Conservation (phyloP, 768 basidiomycete species). For the Serpula lacrymans region DNA sequence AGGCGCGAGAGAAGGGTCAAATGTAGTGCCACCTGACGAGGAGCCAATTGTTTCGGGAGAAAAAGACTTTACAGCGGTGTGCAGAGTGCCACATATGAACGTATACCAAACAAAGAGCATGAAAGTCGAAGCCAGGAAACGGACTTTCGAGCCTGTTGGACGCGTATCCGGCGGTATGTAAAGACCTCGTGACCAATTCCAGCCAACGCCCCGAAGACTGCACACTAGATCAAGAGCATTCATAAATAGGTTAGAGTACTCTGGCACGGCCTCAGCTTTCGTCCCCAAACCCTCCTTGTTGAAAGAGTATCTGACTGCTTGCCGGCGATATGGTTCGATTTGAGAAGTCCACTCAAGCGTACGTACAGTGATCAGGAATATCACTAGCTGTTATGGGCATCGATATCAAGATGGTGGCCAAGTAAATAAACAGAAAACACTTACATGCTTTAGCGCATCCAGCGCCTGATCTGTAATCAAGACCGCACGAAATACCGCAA, state of each 20-base stretch:
- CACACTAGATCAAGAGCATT: conserved; percentile 49
- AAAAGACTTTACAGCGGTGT: conserved; percentile 45
- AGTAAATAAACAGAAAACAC: no score
- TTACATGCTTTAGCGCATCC: not conserved
- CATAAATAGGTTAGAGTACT: not conserved
- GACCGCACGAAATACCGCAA: conserved; percentile 38
- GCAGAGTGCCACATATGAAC: conserved; percentile 42
- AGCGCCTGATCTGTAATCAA: conserved; percentile 7
- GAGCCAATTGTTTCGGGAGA: conserved; percentile 32
- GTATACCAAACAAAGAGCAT: conserved; percentile 31
- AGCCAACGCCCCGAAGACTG: conserved; percentile 57
- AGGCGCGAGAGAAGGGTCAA: conserved; percentile 28
- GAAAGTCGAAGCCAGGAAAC: conserved; percentile 36
- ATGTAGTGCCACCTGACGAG: conserved; percentile 26
- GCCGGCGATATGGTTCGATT: no score
- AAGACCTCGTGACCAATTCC: conserved; percentile 49
- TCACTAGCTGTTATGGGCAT: no score
- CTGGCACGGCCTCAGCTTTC: not conserved
- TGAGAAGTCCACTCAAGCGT: conserved; percentile 20
- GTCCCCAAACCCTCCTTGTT: not conserved
- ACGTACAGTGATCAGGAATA: conserved; percentile 9
- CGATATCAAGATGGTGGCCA: no score
- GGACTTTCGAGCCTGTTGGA: conserved; percentile 29
- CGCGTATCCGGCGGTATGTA: conserved; percentile 36
- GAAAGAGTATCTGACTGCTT: no score